Base-by-base conservation (phyloP, 345 rosid species). In the Eucalyptus sp. region DNA sequence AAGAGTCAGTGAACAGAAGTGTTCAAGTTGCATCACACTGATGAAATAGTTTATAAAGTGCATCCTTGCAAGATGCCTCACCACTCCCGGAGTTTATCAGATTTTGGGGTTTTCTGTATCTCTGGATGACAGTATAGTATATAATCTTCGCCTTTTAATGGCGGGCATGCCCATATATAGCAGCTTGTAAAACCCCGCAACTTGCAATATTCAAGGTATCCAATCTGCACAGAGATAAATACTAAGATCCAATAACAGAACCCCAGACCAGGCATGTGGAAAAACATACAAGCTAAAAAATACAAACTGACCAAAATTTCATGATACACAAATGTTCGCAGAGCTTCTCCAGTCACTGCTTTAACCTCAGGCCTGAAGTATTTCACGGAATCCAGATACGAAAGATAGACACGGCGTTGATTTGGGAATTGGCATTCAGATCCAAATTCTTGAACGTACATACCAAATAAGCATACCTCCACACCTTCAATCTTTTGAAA, bases 101-200 rank as follows among this genome's bases (percentile, higher is more conserved):
- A 98, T 91, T 98, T 98, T 76, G 99, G 99, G 52, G 99, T 98
- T 90, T 98, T 97, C 95, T 98, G 99, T 90, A 98, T 98, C 94
- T 98, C 99, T 87, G 99, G 99, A 94, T 98, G 99, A 90, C 99
- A 98, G 91, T 98, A 97, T 83, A 98, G 89, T 88, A 98, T 98
- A 93, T 98, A 97, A 91, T 98, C 99, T 94, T 98, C 99, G 31
- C 99, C 99, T 94, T 98, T 98, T 80, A 98, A 90, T 10, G 99
- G 99, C 86, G 99, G 99, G 93, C 99, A 98, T 81, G 99, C 99
- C 99, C 99, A 98, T 89, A 98, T 97, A 89, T 98, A 98, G 93
- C 99, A 98, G 94, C 99, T 98, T 15, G 99, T 96, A 93, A 98
- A 98, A 88, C 99, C 99, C 89, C 99, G 96, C 88, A 93, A 91